phyloP scores from a whole-genome alignment of 2,329 filamentous ascomycete species.

The Pezicula rhizophila region DNA sequence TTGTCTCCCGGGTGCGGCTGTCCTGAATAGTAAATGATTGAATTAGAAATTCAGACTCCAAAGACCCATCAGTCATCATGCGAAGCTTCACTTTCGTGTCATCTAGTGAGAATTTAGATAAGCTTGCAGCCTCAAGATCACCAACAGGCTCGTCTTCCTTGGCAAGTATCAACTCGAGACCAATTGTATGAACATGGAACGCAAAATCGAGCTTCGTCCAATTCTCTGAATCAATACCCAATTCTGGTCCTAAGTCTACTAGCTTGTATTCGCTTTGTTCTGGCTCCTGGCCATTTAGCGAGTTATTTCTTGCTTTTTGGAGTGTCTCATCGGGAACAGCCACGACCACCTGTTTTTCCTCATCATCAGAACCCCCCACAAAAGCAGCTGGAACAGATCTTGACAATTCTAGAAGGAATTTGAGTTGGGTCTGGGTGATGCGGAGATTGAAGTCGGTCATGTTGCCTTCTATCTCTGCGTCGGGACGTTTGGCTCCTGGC shows the following conservation, averaged over 20 bases:
- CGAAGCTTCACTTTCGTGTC: constrained; percentile 86
- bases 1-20: constrained; percentile 79
- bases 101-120: constrained; percentile 92
- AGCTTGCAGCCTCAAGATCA: constrained; percentile 68
- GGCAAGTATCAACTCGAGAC: constrained; percentile 78
- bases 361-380: constrained; percentile 63
- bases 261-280: constrained; percentile 33
- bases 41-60: constrained; percentile 90
- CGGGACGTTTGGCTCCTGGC: constrained; percentile 69
- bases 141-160: constrained; percentile 72
- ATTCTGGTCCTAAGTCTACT: constrained; percentile 61
- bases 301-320: constrained; percentile 18
- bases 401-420: constrained; percentile 81
- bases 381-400: constrained; percentile 85
- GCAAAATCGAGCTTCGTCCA: constrained; percentile 94
- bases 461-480: constrained; percentile 82
- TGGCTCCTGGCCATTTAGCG: constrained; percentile 3
- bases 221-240: constrained; percentile 59
- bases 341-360: constrained; percentile 67
- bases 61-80: constrained; percentile 84
- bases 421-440: constrained; percentile 85
- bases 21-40: constrained; percentile 94
- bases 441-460: constrained; percentile 92
- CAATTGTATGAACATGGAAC: constrained; percentile 83
- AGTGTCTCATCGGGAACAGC: constrained; percentile 55